Conservation (phyloP, 345 rosid genomes). For the Salix purpurea region DNA sequence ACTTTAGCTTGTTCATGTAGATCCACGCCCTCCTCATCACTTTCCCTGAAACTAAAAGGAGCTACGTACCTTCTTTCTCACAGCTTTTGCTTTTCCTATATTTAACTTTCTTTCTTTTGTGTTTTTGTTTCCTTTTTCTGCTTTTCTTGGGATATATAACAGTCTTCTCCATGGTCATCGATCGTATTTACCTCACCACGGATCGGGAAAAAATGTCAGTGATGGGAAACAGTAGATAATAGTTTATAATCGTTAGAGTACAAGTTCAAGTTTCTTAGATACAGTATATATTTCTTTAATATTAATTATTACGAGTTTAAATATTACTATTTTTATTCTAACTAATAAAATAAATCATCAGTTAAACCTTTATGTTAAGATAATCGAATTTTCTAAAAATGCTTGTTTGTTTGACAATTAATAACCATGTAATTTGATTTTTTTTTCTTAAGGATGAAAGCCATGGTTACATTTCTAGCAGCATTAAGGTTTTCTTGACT, state of each 20-base stretch:
- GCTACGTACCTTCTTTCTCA: neutral
- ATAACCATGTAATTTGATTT: no score
- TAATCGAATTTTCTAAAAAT: no score
- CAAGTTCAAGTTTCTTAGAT: neutral
- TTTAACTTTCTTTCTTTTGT: neutral
- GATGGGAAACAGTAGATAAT: neutral
- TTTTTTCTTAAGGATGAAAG: neutral
- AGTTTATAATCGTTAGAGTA: neutral
- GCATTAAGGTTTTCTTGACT: neutral
- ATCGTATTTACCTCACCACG: neutral
- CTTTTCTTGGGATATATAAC: neutral
- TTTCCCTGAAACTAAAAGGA: neutral
- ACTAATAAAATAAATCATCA: no score
- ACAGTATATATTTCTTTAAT: no score
- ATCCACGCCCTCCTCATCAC: neutral
- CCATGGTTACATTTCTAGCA: neutral
- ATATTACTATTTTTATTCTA: no score
- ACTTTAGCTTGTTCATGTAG: constrained; percentile 4
- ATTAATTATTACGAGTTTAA: no score
- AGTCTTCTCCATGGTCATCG: neutral
- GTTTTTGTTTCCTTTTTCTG: neutral
- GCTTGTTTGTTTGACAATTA: no score
- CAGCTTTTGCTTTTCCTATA: constrained; percentile 18
- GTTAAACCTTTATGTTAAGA: no score
- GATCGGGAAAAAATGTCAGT: neutral